A percentile compares a stretch with the other conserved stretches of the same genome.
Evolutionary conservation across 371 early-diverging fungal species (phyloP).

Genomic region (Parasitella parasitica): DNA sequence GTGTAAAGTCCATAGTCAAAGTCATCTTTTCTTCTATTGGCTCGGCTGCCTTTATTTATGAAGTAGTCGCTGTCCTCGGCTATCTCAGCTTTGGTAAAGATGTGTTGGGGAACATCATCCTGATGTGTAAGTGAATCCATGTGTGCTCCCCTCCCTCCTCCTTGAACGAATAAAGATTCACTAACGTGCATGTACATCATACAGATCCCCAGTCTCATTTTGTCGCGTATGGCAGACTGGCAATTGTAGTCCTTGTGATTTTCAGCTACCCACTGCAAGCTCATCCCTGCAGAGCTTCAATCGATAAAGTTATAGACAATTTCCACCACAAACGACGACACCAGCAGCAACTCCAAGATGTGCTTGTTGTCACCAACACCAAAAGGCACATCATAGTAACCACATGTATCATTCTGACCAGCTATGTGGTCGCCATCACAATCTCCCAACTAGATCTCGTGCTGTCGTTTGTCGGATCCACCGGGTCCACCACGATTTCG

Average conservation of each 20-base stretch:
- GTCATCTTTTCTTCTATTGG: conserved; percentile 78
- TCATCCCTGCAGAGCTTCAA: conserved; percentile 93
- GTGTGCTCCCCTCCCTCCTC: no score
- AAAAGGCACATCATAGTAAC: conserved; percentile 65
- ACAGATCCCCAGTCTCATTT: conserved; percentile 68
- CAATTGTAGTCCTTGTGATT: conserved; percentile 90
- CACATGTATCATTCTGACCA: conserved; percentile 60
- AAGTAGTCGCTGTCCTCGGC: conserved; percentile 89
- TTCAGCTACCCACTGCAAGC: conserved; percentile 98
- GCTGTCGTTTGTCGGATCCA: conserved; percentile 95
- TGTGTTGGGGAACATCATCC: conserved; percentile 89
- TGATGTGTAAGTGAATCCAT: conserved; percentile 78
- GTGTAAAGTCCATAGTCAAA: conserved; percentile 58
- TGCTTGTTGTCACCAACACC: conserved; percentile 19
- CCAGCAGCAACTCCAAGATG: conserved; percentile 12
- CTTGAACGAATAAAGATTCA: neutral
- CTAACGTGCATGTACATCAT: neutral
- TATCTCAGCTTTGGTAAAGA: conserved; percentile 92
- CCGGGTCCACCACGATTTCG: conserved; percentile 98
- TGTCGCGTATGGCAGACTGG: conserved; percentile 84
- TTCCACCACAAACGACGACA: neutral
- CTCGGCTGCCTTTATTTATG: conserved; percentile 82
- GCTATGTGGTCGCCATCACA: conserved; percentile 74
- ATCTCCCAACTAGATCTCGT: conserved; percentile 82
- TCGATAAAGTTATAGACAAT: conserved; percentile 77